phyloP scores from a whole-genome alignment of 75 land plant species.

The Cryptomeria japonica region DNA sequence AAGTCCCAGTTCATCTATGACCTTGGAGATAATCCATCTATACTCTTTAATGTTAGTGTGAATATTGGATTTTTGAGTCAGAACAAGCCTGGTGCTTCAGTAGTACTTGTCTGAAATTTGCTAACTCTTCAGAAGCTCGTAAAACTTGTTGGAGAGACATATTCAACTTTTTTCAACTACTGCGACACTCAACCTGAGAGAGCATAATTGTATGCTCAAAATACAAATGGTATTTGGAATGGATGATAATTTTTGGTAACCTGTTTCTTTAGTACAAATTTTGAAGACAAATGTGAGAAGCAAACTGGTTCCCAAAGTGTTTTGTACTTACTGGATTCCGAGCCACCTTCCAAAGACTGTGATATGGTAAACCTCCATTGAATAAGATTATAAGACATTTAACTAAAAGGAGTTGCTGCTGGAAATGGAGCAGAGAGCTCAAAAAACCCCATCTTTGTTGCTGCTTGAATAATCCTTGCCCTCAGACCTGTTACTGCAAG shows the following conservation, averaged over 20 bases:
- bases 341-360: neutral
- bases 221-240: neutral
- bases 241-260: neutral
- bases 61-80: neutral
- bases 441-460: too few relatives aligned
- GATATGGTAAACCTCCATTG: neutral
- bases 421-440: too few relatives aligned
- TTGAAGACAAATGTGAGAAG: too few relatives aligned
- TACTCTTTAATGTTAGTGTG: neutral
- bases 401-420: too few relatives aligned
- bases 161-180: neutral
- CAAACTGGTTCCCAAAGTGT: neutral
- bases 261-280: too few relatives aligned
- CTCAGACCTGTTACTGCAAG: too few relatives aligned
- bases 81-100: neutral
- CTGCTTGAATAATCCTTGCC: too few relatives aligned
- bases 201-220: neutral
- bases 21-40: neutral
- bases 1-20: neutral
- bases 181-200: neutral
- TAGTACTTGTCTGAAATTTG: neutral
- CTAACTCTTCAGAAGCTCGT: neutral
- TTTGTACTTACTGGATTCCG: neutral
- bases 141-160: neutral
- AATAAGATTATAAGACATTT: neutral